Evolutionary conservation across 2,329 filamentous ascomycete genomes (phyloP).

Genomic region (Neofusicoccum sp.): DNA sequence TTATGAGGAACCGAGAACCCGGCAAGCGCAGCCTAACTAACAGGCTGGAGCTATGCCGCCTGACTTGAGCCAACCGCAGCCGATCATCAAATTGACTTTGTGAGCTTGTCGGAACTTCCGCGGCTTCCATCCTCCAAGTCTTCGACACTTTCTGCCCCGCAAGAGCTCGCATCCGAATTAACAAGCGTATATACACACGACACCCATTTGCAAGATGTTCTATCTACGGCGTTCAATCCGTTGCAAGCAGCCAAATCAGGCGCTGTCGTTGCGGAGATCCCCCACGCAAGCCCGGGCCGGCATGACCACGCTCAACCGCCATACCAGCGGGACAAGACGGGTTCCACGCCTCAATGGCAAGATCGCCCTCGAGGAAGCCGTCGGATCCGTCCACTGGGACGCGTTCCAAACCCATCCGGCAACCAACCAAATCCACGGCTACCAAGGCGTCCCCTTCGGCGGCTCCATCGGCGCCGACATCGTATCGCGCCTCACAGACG

Average conservation of each 20-base stretch:
- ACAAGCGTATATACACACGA: too few relatives aligned
- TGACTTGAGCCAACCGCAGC: too few relatives aligned
- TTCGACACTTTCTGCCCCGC: too few relatives aligned
- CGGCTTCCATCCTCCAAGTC: too few relatives aligned
- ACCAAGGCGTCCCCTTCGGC: background rate
- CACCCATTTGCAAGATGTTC: background rate
- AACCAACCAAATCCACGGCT: background rate
- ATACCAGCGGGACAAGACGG: background rate
- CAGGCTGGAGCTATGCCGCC: too few relatives aligned
- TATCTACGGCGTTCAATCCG: background rate
- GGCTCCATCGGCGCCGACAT: background rate
- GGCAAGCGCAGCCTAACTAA: background rate
- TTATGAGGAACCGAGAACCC: background rate
- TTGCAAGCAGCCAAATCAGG: too few relatives aligned
- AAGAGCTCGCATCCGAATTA: too few relatives aligned
- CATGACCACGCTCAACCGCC: background rate
- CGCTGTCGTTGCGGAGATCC: too few relatives aligned
- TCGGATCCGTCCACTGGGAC: background rate
- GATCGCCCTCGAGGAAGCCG: slow-evolving; percentile 1
- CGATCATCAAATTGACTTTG: too few relatives aligned
- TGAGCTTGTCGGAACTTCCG: too few relatives aligned
- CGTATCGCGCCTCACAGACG: background rate
- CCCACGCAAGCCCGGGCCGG: background rate
- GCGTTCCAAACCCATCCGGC: background rate
- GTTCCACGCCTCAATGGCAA: background rate